Evolutionary conservation across 2,329 filamentous ascomycete species (phyloP).

Genomic region (Alternaria panax): DNA sequence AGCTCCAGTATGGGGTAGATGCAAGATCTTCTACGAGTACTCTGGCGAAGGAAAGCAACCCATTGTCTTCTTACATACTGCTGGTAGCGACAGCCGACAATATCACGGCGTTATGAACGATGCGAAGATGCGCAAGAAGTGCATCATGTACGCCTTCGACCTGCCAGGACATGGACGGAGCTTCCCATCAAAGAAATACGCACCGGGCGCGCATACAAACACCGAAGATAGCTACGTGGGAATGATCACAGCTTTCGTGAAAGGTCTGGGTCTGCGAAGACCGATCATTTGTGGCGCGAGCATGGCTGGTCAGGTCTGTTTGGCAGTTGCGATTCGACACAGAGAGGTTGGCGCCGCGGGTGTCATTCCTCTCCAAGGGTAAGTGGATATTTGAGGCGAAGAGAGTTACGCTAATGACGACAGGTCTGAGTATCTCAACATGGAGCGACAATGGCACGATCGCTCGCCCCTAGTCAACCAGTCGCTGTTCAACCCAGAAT

Average conservation of each 20-base stretch:
- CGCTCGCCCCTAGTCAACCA: conserved; percentile 58
- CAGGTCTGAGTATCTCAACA: conserved; percentile 52
- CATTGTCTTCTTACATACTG: conserved; percentile 57
- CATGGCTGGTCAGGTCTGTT: conserved; percentile 60
- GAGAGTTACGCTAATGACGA: conserved; percentile 21
- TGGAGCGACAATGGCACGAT: conserved; percentile 56
- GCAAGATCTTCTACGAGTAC: conserved; percentile 60
- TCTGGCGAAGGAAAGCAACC: conserved; percentile 57
- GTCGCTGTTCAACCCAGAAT: conserved; percentile 57
- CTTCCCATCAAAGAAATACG: conserved; percentile 55
- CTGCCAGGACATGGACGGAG: conserved; percentile 59
- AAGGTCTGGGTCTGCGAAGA: conserved; percentile 53
- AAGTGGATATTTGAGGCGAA: conserved; percentile 19
- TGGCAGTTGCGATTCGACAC: conserved; percentile 57
- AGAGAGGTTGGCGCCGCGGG: conserved; percentile 58
- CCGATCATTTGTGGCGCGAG: conserved; percentile 60
- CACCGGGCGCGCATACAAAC: conserved; percentile 57
- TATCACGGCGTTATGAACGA: conserved; percentile 63
- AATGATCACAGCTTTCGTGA: conserved; percentile 56
- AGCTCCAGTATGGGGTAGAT: conserved; percentile 57
- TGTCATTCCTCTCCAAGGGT: conserved; percentile 57
- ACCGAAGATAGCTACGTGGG: conserved; percentile 58
- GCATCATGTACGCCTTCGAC: conserved; percentile 60
- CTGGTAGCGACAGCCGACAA: conserved; percentile 57
- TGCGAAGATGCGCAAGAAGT: conserved; percentile 55